Conservation (phyloP, 2,329 filamentous ascomycete species). For the Alternaria sp. region DNA sequence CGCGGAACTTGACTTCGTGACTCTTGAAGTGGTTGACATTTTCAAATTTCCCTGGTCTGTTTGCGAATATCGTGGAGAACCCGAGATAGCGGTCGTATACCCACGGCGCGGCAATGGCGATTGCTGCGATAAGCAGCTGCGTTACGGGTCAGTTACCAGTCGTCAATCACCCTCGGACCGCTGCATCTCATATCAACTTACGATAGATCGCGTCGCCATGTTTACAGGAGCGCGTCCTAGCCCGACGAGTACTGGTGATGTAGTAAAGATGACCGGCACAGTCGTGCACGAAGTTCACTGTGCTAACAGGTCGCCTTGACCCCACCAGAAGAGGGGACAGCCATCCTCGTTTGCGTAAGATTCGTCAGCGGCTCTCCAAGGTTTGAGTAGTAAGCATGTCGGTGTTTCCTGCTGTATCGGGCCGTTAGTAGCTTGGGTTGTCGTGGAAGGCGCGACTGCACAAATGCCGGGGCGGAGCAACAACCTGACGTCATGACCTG, state of each 20-base stretch:
- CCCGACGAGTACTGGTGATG: background rate
- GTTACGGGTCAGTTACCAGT: background rate
- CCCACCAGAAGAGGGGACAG: background rate
- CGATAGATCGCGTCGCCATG: conserved; percentile 6
- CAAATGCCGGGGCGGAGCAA: background rate
- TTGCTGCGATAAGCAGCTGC: conserved; percentile 16
- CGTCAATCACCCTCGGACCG: background rate
- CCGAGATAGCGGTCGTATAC: conserved; percentile 36
- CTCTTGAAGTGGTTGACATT: conserved; percentile 30
- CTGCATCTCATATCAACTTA: background rate
- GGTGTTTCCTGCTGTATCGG: background rate
- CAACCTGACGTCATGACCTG: background rate
- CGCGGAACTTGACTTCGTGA: conserved; percentile 42
- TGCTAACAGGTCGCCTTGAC: background rate
- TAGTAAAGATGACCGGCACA: background rate
- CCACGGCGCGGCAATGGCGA: conserved; percentile 27
- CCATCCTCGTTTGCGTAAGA: background rate
- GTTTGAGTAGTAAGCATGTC: background rate
- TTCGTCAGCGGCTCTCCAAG: background rate
- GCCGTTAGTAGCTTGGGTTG: background rate
- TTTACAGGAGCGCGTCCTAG: background rate
- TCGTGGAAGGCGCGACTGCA: background rate
- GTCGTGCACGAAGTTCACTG: background rate
- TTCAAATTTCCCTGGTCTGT: conserved; percentile 28
- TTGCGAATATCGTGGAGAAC: conserved; percentile 23